Base-by-base conservation (phyloP, 495 filamentous ascomycete genomes). In the Cercophora samala region DNA sequence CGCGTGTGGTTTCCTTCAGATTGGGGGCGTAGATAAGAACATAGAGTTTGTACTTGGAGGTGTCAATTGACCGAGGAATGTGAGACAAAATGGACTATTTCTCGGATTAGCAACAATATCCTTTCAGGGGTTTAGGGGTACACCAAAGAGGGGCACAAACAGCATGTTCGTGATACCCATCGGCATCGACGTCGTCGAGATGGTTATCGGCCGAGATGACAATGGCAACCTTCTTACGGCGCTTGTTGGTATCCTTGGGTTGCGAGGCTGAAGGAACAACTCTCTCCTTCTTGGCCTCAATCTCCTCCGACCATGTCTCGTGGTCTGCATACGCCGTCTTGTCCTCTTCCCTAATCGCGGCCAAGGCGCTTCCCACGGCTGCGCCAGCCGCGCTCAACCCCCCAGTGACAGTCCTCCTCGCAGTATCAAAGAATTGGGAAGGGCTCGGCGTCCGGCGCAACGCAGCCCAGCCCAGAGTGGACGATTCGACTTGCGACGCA, bases 381-480 rank as follows among this genome's bases (percentile, higher is more conserved):
- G 88, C 89, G 6, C 92, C 91, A n/a, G 91, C 92, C 25, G 93
- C 93, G 9, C 91, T 89, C 66, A 97, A 80, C 0, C 93, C 89
- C 13, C 92, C 92, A 0, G 84, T 87, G 23, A 96, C 89, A 61
- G 84, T 88, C 75, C 87, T 88, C 73, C 87, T 88, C 1, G 92
- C 92, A 32, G 85, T 88, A 73, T 94, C 91, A 68, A 93, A 85
- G 66, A 96, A 85, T 77, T 96, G 91, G 73, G 96, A 92, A 25
- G 93, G 93, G 72, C 91, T 96, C 11, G 93, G 91, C 5, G 93
- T 95, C 62, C 93, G 87, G 71, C 91, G 87, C 74, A 96, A 79
- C n/a, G 90, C 83, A 70, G 93, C 87, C 79, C 93, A 87, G 68
- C 87, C 85, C 56, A 68, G 70, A 70, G 56, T 85, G 79, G 77